Percentiles rank a stretch among this genome's conserved stretches.
These are phyloP conservation scores for Yamadazyma epiphylla DNA, from an alignment of 1,139 yeast species.

Conservation along the genomic window DNA sequence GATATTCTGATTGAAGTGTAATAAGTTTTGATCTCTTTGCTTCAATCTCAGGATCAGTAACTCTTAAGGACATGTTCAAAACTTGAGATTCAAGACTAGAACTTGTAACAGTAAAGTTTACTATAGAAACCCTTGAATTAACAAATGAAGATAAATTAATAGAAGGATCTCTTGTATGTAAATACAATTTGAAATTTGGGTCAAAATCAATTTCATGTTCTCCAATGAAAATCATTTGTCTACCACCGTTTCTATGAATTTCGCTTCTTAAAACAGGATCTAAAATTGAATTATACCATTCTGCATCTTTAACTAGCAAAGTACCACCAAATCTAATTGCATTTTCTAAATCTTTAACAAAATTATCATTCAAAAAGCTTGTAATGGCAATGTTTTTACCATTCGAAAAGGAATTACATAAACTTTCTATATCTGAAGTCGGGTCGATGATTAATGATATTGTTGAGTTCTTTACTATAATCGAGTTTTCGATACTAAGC, in stretches of 20 bases:
- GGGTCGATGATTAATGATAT: conserved; percentile 75
- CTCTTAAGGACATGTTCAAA: conserved; percentile 51
- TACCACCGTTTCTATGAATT: conserved; percentile 64
- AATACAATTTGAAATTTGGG: conserved; percentile 54
- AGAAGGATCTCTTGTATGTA: conserved; percentile 60
- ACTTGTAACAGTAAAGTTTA: conserved; percentile 71
- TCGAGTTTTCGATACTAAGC: conserved; percentile 59
- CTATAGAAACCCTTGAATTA: conserved; percentile 54
- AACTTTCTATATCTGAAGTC: conserved; percentile 42
- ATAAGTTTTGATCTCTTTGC: conserved; percentile 50
- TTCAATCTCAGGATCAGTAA: conserved; percentile 67
- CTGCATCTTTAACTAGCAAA: conserved; percentile 74
- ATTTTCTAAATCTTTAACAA: conserved; percentile 68
- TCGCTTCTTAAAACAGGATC: conserved; percentile 62
- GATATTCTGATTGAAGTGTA: conserved; percentile 58
- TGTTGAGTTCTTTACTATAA: conserved; percentile 41
- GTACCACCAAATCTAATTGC: conserved; percentile 81
- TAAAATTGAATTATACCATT: conserved; percentile 71
- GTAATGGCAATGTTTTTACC: conserved; percentile 49
- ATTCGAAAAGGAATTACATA: conserved; percentile 28
- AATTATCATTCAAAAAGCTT: conserved; percentile 71
- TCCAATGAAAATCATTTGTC: conserved; percentile 60
- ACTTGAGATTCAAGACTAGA: conserved; percentile 64
- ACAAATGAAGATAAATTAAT: conserved; percentile 51
- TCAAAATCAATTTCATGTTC: conserved; percentile 65